phyloP scores from a whole-genome alignment of 1,284 basidiomycete genomes.

The Tilletia setariae region DNA sequence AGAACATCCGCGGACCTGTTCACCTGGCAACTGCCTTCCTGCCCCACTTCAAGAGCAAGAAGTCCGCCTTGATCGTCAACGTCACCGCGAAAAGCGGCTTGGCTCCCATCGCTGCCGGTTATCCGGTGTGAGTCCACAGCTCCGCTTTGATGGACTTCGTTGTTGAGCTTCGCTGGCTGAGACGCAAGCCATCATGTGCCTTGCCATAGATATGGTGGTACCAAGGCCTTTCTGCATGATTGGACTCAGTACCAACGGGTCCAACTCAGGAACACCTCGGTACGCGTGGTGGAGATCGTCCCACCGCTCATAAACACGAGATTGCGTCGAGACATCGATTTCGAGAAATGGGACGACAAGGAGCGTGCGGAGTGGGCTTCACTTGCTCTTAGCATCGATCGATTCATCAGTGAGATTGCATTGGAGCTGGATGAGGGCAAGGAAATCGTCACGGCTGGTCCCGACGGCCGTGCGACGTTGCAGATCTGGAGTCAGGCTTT shows the following conservation, averaged over 20 bases:
- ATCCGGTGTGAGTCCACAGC: conserved; percentile 24
- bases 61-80: conserved; percentile 39
- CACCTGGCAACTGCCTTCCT: conserved; percentile 44
- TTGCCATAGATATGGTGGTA: conserved; percentile 30
- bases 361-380: conserved; percentile 30
- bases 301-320: conserved; percentile 45
- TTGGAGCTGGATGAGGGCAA: conserved; percentile 33
- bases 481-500: too few relatives aligned
- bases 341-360: conserved; percentile 44
- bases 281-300: conserved; percentile 42
- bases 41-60: conserved; percentile 44
- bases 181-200: conserved; percentile 22
- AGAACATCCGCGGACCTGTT: conserved; percentile 47
- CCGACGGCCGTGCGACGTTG: too few relatives aligned
- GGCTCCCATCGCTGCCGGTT: conserved; percentile 36
- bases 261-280: conserved; percentile 32
- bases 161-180: too few relatives aligned
- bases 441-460: conserved; percentile 43
- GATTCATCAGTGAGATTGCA: conserved; percentile 42
- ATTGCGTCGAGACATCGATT: conserved; percentile 40
- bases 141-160: too few relatives aligned
- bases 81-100: conserved; percentile 45
- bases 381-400: conserved; percentile 37
- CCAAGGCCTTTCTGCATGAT: conserved; percentile 45
- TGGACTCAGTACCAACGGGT: conserved; percentile 43